Base-by-base conservation (phyloP, 208 protist genomes). In the Strigomonas culicis region DNA sequence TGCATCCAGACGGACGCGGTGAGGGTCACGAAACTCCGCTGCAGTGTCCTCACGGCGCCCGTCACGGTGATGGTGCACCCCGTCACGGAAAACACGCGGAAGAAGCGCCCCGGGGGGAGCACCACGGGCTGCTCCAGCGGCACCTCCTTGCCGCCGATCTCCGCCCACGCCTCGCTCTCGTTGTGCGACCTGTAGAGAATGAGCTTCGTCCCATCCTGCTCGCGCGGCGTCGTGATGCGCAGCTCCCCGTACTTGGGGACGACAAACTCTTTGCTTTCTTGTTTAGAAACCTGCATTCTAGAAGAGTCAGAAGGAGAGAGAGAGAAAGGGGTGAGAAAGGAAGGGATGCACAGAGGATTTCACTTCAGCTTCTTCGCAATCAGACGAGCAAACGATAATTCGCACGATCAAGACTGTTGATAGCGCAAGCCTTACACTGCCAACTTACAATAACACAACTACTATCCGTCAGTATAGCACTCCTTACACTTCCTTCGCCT, bases 91-190 rank as follows among this genome's bases (percentile, higher is more conserved):
- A 86, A 92, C n/a, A 88, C 63, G 43, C 63, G 61, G 43, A 84
- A 50, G 8, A 59, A 75, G n/a, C 72, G 63, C 10, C 59, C 68
- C 0, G 63, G 59, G 25, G 81, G 85, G 4, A 92, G 74, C 11
- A 67, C 74, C 43, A 84, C 66, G 19, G 79, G 71, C 36, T 80
- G 66, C 2, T 80, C 81, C 2, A 77, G 62, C 4, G 58, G 15
- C 21, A 92, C 66, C 59, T 92, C 79, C n/a, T 75, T 74, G 17
- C 82, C 82, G 30, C 75, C 71, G 4, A 89, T 53, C 25, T 92
- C 81, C 2, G 85, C 85, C 21, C 79, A 49, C 2, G 43, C 30
- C 21, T 51, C 66, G 13, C 71, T 71, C 25, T 44, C 57, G 4
- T 63, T 70, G 2, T 73, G 58, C 11, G 57, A 65, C 13, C 32